Evolutionary conservation across 2,329 filamentous ascomycete genomes (phyloP).

Genomic region (Penicillium sp.): DNA sequence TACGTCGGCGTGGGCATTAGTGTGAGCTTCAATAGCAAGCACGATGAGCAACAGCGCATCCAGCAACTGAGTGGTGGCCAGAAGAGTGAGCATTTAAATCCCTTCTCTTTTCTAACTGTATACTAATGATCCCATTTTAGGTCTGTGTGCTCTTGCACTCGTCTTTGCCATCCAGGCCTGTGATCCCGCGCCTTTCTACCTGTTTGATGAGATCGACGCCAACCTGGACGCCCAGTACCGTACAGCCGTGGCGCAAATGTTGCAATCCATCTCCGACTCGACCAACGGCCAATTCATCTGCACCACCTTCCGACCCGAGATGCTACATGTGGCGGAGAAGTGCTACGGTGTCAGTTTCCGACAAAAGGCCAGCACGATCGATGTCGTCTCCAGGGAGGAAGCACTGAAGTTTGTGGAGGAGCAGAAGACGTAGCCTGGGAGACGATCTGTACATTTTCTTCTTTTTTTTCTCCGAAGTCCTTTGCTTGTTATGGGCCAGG

Average conservation of each 20-base stretch:
- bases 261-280: conserved; percentile 67
- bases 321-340: conserved; percentile 91
- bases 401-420: conserved; percentile 93
- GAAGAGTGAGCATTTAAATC: conserved; percentile 68
- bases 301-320: conserved; percentile 96
- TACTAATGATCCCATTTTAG: conserved; percentile 44
- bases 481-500: conserved; percentile 15
- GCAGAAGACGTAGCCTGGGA: conserved; percentile 52
- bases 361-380: conserved; percentile 92
- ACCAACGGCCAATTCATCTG: conserved; percentile 84
- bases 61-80: conserved; percentile 96
- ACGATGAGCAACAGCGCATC: conserved; percentile 96
- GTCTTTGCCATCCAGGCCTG: conserved; percentile 99
- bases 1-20: conserved; percentile 95
- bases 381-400: conserved; percentile 81
- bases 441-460: conserved; percentile 9
- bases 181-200: conserved; percentile 96
- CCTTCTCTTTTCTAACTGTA: not conserved
- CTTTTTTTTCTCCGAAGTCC: conserved; percentile 4
- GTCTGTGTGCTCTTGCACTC: conserved; percentile 91
- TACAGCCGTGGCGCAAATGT: conserved; percentile 86
- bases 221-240: conserved; percentile 98
- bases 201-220: conserved; percentile 98
- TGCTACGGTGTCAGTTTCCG: conserved; percentile 92
- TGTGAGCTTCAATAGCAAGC: conserved; percentile 97